A percentile compares a stretch with the other conserved stretches of the same genome.
Conservation (phyloP, 1,284 basidiomycete genomes). For the Entoloma clypeatum region DNA sequence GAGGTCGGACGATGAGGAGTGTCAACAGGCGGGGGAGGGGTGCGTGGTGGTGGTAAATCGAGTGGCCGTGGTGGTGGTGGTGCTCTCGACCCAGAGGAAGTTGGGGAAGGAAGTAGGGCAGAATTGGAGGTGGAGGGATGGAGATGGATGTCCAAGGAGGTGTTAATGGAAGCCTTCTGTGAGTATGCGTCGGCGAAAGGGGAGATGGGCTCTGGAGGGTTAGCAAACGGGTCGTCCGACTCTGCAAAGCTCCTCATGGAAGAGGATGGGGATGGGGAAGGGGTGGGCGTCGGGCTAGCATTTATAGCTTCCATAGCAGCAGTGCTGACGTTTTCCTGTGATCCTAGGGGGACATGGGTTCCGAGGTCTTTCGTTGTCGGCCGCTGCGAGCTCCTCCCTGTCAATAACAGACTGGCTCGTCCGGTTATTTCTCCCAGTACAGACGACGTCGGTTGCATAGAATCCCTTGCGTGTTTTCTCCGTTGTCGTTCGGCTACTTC, state of each 20-base stretch:
- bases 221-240: slow-evolving; percentile 47
- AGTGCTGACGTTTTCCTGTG: slow-evolving; percentile 45
- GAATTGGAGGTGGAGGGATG: slow-evolving; percentile 2
- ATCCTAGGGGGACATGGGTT: slow-evolving; percentile 42
- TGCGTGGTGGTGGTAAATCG: slow-evolving; percentile 52
- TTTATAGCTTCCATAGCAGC: slow-evolving; percentile 52
- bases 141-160: slow-evolving; percentile 7
- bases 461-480: slow-evolving; percentile 60
- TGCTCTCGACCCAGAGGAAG: slow-evolving; percentile 17
- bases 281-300: slow-evolving; percentile 30
- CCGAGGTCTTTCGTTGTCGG: slow-evolving; percentile 34
- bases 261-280: slow-evolving; percentile 25
- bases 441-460: slow-evolving; percentile 37
- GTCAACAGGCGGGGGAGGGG: slow-evolving; percentile 47
- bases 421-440: slow-evolving; percentile 52
- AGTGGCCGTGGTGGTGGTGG: slow-evolving; percentile 52
- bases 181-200: slow-evolving; percentile 44
- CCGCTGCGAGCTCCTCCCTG: slow-evolving; percentile 30
- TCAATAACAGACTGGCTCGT: slow-evolving; percentile 53
- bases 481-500: slow-evolving; percentile 68
- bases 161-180: slow-evolving; percentile 14
- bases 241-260: slow-evolving; percentile 34
- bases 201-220: slow-evolving; percentile 42
- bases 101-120: slow-evolving; percentile 11
- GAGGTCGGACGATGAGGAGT: slow-evolving; percentile 40